Evolutionary conservation across 2,329 filamentous ascomycete genomes (phyloP), one percentile per base, ranked within the genome.

Genomic region (Claviceps arundinis): DNA sequence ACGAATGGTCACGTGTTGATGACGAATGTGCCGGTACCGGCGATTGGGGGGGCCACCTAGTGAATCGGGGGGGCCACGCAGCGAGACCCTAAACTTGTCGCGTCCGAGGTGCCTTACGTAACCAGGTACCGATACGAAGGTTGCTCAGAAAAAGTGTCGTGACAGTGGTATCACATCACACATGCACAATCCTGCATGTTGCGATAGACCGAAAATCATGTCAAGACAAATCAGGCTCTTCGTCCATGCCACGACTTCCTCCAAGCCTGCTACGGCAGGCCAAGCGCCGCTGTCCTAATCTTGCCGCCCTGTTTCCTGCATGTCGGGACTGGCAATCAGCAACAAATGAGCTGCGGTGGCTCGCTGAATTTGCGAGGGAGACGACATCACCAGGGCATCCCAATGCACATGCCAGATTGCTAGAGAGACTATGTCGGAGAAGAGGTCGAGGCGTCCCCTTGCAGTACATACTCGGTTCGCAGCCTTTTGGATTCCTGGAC

Each of bases 401-500:
- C 47, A 48, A 51, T 54, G 16, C 41, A 22, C 45, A 30, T 2
- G 59, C 52, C 16, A 24, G 17, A 19, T 54, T 78, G n/a, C 38
- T 51, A 2, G 56, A 65, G 7, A 56, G 61, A 1, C 64, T 82
- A 6, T 80, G 77, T 56, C 65, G 64, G 4, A 65, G 70, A 48
- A 71, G 81, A 37, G 72, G 75, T 8, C 67, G 64, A 8, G 89
- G 89, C 1, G 78, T 82, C 53, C 93, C 93, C 1, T 69, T 98
- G 37, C 93, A 97, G 65, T 97, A 97, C 64, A 76, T 97, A 22
- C 71, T 98, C 1, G 89, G 89, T 3, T 82, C 83, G 5, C 89
- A 96, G 65, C 93, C 85, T 1, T 97, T 98, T 68, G 91, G 90
- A 0, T 71, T 80, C 4, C 69, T 97, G 16, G 85, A 95, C 43